Conservation (phyloP, 768 basidiomycete species). For the Leucosporidium yakuticum region DNA sequence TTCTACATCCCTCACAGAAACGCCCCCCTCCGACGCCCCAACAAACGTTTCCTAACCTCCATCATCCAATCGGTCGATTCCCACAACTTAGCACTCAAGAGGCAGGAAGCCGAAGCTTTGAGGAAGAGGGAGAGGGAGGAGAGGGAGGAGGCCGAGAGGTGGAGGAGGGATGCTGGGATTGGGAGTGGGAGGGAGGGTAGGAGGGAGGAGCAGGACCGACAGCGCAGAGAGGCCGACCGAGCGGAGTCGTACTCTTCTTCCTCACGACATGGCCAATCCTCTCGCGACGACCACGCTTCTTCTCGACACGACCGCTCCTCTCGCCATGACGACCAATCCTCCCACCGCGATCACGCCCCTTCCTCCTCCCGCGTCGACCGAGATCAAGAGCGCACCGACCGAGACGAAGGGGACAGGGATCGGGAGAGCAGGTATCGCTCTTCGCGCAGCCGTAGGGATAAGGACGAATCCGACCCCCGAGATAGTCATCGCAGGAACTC, state of each 20-base stretch:
- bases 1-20: background rate
- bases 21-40: conserved; percentile 57
- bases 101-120: conserved; percentile 42
- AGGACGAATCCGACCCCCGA: background rate
- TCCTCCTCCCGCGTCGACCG: no score
- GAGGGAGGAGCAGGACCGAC: conserved; percentile 33
- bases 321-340: no score
- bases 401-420: no score
- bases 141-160: conserved; percentile 36
- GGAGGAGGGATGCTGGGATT: conserved; percentile 48
- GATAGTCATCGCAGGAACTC: no score
- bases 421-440: no score
- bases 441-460: no score
- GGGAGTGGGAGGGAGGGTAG: conserved; percentile 42
- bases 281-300: background rate
- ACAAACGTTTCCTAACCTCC: conserved; percentile 49
- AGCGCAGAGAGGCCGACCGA: conserved; percentile 32
- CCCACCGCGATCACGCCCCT: no score
- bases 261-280: no score
- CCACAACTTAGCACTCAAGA: conserved; percentile 74
- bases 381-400: no score
- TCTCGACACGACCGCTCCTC: no score
- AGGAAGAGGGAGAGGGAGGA: conserved; percentile 34
- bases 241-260: background rate
- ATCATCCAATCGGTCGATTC: conserved; percentile 93